These are phyloP conservation scores for Boletus austroedulis DNA, from an alignment of 1,284 basidiomycete genomes.

Conservation along the genomic window DNA sequence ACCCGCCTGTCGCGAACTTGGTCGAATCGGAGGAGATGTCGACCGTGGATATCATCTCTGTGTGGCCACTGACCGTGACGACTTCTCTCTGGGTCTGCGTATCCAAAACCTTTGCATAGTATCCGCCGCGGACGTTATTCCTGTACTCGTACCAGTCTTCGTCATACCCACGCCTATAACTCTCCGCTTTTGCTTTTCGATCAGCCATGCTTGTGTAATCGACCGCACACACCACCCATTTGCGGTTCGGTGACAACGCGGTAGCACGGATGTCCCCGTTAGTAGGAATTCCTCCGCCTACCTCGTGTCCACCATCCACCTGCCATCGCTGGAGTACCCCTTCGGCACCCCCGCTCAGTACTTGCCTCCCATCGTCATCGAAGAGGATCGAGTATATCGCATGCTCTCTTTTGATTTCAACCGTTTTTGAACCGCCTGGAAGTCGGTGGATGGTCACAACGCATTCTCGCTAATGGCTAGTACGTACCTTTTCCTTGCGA, in stretches of 20 bases:
- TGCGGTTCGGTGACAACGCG: not conserved
- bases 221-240: not conserved
- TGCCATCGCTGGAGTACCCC: conserved; percentile 3
- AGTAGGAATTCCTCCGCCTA: not conserved
- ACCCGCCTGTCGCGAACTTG: not conserved
- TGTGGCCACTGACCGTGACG: not conserved
- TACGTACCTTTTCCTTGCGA: not conserved
- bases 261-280: not conserved
- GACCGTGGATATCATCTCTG: not conserved
- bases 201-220: too few species aligned
- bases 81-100: not conserved
- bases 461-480: not conserved
- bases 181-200: too few species aligned
- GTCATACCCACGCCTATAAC: too few species aligned
- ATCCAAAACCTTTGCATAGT: not conserved
- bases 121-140: not conserved
- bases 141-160: too few species aligned
- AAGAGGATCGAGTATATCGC: not conserved
- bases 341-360: not conserved
- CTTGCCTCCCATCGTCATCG: not conserved
- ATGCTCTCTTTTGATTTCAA: not conserved
- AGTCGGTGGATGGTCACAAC: not conserved
- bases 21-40: conserved; percentile 1
- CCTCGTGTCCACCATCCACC: not conserved
- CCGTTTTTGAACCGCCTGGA: not conserved